These are phyloP conservation scores for Myxozyma neglecta DNA, from an alignment of 805 yeast genomes.

Conservation along the genomic window DNA sequence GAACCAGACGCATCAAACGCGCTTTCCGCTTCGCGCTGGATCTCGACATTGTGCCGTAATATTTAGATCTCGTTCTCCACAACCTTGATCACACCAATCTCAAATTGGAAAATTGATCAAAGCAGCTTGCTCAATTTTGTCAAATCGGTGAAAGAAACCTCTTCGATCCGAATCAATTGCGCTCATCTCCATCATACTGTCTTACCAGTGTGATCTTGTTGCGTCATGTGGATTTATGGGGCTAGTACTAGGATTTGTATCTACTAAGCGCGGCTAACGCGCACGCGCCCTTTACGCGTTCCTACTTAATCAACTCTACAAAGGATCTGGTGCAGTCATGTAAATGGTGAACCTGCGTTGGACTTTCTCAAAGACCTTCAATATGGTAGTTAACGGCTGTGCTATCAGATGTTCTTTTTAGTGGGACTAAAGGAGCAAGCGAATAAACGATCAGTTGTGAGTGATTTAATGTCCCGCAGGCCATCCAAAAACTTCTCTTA, in stretches of 20 bases:
- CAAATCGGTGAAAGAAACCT: neutral
- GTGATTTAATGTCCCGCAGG: too few species aligned
- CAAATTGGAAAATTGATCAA: too few species aligned
- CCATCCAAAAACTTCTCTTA: too few species aligned
- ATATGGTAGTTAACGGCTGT: too few species aligned
- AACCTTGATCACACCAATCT: neutral
- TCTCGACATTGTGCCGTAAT: neutral
- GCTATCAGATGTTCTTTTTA: too few species aligned
- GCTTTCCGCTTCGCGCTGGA: constrained; percentile 2
- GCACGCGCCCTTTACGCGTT: neutral
- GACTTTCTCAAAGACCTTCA: too few species aligned
- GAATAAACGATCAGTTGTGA: too few species aligned
- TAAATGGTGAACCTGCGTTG: too few species aligned
- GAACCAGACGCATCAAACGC: neutral
- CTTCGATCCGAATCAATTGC: too few species aligned
- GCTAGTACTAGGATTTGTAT: neutral
- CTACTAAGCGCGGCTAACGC: neutral
- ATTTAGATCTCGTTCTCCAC: neutral
- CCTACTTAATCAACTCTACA: neutral
- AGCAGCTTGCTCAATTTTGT: neutral
- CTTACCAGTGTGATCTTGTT: neutral
- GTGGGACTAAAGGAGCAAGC: too few species aligned
- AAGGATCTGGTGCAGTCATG: too few species aligned
- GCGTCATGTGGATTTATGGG: neutral
- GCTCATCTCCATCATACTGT: too few species aligned